Evolutionary conservation across 129 eudicot species (phyloP).

Genomic region (Silybum marianum): DNA sequence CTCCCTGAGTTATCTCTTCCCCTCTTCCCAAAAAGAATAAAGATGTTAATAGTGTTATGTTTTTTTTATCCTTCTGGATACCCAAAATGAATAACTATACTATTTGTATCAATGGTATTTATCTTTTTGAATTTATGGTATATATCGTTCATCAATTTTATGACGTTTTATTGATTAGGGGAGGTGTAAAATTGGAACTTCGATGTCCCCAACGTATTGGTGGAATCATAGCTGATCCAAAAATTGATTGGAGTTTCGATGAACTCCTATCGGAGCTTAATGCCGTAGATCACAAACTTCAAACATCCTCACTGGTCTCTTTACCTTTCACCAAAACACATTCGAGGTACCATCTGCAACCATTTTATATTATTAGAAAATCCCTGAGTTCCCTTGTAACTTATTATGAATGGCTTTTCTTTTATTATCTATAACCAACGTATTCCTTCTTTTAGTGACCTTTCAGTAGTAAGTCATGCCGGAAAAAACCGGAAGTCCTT

Average conservation of each 20-base stretch:
- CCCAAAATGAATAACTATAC: not conserved
- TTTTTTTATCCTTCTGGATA: not conserved
- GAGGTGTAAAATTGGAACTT: slow-evolving; percentile 43
- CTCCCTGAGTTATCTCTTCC: not conserved
- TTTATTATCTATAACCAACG: not conserved
- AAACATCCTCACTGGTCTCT: slow-evolving; percentile 39
- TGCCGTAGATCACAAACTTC: slow-evolving; percentile 63
- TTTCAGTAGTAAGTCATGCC: slow-evolving; percentile 29
- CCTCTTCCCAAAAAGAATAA: not conserved
- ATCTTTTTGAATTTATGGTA: not conserved
- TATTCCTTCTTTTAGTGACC: slow-evolving; percentile 40
- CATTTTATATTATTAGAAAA: not conserved
- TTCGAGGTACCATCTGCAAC: slow-evolving; percentile 39
- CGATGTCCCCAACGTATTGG: slow-evolving; percentile 51
- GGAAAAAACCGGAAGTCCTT: slow-evolving; percentile 48
- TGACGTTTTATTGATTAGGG: slow-evolving; percentile 41
- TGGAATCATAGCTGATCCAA: slow-evolving; percentile 63
- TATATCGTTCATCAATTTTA: not conserved
- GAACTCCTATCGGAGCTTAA: slow-evolving; percentile 64
- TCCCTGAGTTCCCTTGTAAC: not conserved
- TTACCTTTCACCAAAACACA: slow-evolving; percentile 43
- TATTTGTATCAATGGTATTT: not conserved
- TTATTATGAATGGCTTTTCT: not conserved
- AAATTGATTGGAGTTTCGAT: slow-evolving; percentile 87
- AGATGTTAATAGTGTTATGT: not conserved